Conservation (phyloP, 2,329 filamentous ascomycete genomes). For the Fusarium compactum region DNA sequence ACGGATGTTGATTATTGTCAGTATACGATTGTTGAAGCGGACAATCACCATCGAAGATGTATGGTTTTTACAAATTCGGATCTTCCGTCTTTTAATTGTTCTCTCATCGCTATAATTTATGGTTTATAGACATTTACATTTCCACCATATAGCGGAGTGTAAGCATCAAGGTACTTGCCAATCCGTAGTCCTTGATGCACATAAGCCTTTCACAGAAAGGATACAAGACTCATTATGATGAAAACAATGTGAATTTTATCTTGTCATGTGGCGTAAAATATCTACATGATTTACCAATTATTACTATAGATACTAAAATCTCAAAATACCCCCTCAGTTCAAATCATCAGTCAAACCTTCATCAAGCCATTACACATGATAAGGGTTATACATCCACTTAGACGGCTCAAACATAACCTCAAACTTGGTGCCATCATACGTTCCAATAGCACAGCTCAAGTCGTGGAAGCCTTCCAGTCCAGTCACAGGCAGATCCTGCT, state of each 20-base stretch:
- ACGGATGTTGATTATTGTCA: not conserved
- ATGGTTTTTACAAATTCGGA: not conserved
- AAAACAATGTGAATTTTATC: conserved; percentile 3
- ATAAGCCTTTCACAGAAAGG: too few species aligned
- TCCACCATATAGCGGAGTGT: too few species aligned
- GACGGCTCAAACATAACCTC: conserved; percentile 73
- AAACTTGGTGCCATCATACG: conserved; percentile 75
- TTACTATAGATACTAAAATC: not conserved
- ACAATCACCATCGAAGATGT: too few species aligned
- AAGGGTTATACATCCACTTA: conserved; percentile 66
- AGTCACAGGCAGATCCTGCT: conserved; percentile 70
- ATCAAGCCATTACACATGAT: conserved; percentile 27
- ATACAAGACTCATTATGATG: too few species aligned
- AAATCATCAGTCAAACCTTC: not conserved
- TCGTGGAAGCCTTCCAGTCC: conserved; percentile 80
- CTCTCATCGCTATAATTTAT: not conserved
- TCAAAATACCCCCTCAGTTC: not conserved
- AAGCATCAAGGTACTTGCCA: too few species aligned
- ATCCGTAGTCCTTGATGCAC: too few species aligned
- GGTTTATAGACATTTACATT: too few species aligned
- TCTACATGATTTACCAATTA: not conserved
- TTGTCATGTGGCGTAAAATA: not conserved
- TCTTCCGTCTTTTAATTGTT: too few species aligned
- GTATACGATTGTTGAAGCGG: not conserved
- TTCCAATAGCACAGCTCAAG: conserved; percentile 76